Evolutionary conservation across 768 basidiomycete species (phyloP), one percentile per base, ranked within the genome.

Genomic region (Mycena chlorophos): DNA sequence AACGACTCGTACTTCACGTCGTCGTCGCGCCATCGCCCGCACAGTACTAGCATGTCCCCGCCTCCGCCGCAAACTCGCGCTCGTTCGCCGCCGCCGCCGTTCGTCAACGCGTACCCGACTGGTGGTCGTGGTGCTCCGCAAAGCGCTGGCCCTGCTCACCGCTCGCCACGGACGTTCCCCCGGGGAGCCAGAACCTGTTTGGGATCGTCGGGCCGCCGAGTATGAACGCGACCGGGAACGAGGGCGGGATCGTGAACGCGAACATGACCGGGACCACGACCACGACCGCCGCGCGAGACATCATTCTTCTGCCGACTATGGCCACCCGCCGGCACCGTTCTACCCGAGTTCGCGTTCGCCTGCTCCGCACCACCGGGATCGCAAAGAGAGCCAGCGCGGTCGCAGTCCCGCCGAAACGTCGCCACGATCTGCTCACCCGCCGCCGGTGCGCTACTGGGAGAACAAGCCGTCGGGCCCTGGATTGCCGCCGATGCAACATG

Each of bases 21-120:
- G 12, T 37, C 34, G 10, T 37, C 34, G 46, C 84, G 85, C 25
- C 68, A 75, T 34, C 80, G 84, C 13, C 75, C 80, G 5, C 73
- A 76, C 2, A 86, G 87, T 4, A 73, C 83, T 6, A 87, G 86
- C 0, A 76, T 77, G 5, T 87, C 88, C 0, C 86, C 87, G 3
- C 78, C 78, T 17, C 76, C 79, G 5, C 79, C 79, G 30, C 73
- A 66, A 28, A 65, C 68, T 25, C 81, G 78, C 43, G 76, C 73
- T 23, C 83, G 84, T 16, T 85, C 85, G 0, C 76, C 80, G 2
- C 75, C 77, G 43, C 73, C 77, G 23, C 69, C 79, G 54, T 46
- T 46, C 27, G 45, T 46, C 14, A 46, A 46, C 25, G 43, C 68
- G 20, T 83, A 86, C 57, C 75, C 80, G 0, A 70, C 77, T 3